Base-by-base conservation (phyloP, 2,329 filamentous ascomycete genomes). In the Epichloe scottii region DNA sequence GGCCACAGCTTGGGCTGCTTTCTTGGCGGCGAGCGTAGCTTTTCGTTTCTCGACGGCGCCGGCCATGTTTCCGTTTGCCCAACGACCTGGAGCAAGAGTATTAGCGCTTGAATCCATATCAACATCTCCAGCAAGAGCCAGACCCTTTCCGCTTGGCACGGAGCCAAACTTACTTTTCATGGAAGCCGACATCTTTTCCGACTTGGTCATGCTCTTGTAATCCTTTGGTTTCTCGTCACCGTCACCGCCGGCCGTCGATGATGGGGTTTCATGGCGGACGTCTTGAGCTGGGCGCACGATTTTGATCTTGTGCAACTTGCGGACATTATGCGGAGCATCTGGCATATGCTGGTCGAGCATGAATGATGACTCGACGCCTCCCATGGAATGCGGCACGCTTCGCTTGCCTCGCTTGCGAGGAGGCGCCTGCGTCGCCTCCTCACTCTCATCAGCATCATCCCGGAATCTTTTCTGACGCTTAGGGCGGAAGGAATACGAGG, bases 101-200 rank as follows among this genome's bases (percentile, higher is more conserved):
- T 43, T 42, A 46, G 38, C 15, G 39, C 63, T 62, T 67, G 66
- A 53, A 44, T 17, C 23, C 5, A 14, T 39, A 12, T 7, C 46
- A 39, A 35, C 5, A 46, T 11, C 11, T 30, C 8, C 26, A 30
- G 26, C 26, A 30, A 3, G 35, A 33, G 30, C 35, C 26, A 46
- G 11, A 45, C 7, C 10, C 30, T 14, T 33, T 45, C 11, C n/a
- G 4, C 17, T 8, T 12, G 11, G 12, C 21, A 14, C 42, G n/a
- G 15, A 15, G 42, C 26, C 8, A 30, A 40, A 64, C 73, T 67
- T 68, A 81, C 78, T 76, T 68, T 79, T 79, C 78, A 82, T 82
- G 3, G 77, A 81, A 17, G 72, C 73, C n/a, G 75, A 79, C 78
- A 82, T 81, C 70, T 82, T 82, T 65, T 82, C 78, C 33, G 76